A percentile compares a stretch with the other conserved stretches of the same genome.
Evolutionary conservation across 2,329 filamentous ascomycete species (phyloP).

Genomic region (Cercospora brassicicola): DNA sequence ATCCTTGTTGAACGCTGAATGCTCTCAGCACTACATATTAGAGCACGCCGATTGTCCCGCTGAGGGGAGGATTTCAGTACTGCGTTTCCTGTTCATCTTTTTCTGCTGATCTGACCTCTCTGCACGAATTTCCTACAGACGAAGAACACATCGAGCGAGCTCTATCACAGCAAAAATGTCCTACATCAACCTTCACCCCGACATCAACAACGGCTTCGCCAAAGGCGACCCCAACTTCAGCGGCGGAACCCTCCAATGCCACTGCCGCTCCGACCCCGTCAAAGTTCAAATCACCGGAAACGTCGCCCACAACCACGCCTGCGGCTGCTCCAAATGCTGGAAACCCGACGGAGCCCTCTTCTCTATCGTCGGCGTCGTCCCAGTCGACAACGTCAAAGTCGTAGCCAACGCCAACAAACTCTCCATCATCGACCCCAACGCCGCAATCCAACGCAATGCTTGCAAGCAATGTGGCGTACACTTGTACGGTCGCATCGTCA

Average conservation of each 20-base stretch:
- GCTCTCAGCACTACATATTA: not conserved
- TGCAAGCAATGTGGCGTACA: conserved; percentile 63
- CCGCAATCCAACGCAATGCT: conserved; percentile 61
- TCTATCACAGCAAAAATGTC: conserved; percentile 4
- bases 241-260: conserved; percentile 64
- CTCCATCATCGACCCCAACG: conserved; percentile 55
- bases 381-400: conserved; percentile 56
- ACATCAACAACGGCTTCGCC: conserved; percentile 61
- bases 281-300: conserved; percentile 59
- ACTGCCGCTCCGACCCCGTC: conserved; percentile 58
- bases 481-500: conserved; percentile 64
- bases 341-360: conserved; percentile 65
- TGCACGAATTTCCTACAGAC: not conserved
- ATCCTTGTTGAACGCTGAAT: conserved; percentile 6
- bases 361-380: conserved; percentile 63
- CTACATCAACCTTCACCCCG: conserved; percentile 54
- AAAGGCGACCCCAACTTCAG: conserved; percentile 57
- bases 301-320: conserved; percentile 68
- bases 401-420: conserved; percentile 62
- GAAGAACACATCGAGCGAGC: not conserved
- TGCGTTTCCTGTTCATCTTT: not conserved
- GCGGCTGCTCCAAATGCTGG: conserved; percentile 72
- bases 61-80: not conserved
- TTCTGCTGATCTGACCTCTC: not conserved
- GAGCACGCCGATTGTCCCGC: not conserved